phyloP scores from a whole-genome alignment of 83 land plant genomes.

The Picea mariana region DNA sequence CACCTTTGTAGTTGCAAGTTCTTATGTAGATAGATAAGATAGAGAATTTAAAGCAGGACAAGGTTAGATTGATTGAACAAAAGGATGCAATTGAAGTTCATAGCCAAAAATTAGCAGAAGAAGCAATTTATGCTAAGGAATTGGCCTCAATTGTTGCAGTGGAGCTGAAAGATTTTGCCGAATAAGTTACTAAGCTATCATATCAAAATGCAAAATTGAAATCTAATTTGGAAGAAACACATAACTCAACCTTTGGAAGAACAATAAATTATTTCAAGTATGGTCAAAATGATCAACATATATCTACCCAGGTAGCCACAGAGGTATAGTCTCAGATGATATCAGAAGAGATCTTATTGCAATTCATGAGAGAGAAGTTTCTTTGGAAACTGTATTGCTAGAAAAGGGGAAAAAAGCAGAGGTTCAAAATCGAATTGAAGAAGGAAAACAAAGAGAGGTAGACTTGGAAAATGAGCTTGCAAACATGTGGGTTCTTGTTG shows the following conservation, averaged over 20 bases:
- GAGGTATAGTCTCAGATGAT: conserved; percentile 22
- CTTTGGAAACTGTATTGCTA: conserved; percentile 51
- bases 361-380: conserved; percentile 52
- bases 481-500: conserved; percentile 89
- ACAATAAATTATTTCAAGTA: conserved; percentile 12
- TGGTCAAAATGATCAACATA: conserved; percentile 15
- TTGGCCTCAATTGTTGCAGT: conserved; percentile 96
- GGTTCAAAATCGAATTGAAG: conserved; percentile 67
- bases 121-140: conserved; percentile 91
- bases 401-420: conserved; percentile 67
- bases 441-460: conserved; percentile 79
- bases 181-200: conserved; percentile 94
- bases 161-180: conserved; percentile 91
- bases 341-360: conserved; percentile 45
- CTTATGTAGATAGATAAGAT: conserved; percentile 34
- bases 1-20: conserved; percentile 10
- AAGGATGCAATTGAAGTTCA: conserved; percentile 70
- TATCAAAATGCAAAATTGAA: conserved; percentile 71
- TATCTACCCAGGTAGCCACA: conserved; percentile 25
- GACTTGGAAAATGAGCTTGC: conserved; percentile 87
- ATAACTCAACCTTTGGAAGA: conserved; percentile 38
- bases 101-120: conserved; percentile 86
- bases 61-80: conserved; percentile 51
- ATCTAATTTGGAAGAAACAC: conserved; percentile 50
- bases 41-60: conserved; percentile 70